Evolutionary conservation across 345 rosid genomes (phyloP).

Genomic region (Eucalyptus rudis): DNA sequence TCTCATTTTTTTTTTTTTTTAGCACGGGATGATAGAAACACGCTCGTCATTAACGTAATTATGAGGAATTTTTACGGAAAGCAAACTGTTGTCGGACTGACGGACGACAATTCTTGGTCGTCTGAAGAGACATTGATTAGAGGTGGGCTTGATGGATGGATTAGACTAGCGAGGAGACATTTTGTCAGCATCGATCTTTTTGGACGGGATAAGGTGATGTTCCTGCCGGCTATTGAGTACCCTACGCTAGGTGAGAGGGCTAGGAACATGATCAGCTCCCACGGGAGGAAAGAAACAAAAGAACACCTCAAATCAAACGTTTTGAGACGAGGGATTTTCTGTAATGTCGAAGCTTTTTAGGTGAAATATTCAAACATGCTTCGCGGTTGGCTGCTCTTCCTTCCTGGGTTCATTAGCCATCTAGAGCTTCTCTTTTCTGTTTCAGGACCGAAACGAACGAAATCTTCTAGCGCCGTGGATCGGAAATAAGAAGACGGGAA

Average conservation of each 20-base stretch:
- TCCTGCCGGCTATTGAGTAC: background rate
- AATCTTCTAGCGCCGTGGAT: background rate
- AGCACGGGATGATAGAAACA: background rate
- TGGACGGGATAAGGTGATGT: background rate
- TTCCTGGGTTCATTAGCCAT: background rate
- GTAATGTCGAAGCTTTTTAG: background rate
- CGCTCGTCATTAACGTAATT: background rate
- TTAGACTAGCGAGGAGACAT: background rate
- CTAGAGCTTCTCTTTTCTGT: background rate
- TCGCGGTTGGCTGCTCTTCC: background rate
- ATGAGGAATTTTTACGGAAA: background rate
- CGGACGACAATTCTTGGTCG: background rate
- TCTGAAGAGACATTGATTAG: background rate
- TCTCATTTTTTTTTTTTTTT: background rate
- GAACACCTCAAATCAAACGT: background rate
- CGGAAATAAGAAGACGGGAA: background rate
- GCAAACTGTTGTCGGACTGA: background rate
- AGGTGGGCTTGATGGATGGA: background rate
- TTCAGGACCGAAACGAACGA: background rate
- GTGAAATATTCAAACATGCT: background rate
- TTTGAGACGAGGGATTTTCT: background rate
- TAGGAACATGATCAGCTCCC: background rate
- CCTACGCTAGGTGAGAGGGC: background rate
- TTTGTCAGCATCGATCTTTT: background rate
- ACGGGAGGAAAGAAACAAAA: background rate